These are phyloP conservation scores for Trametes punicea DNA, from an alignment of 768 basidiomycete genomes.

Conservation along the genomic window DNA sequence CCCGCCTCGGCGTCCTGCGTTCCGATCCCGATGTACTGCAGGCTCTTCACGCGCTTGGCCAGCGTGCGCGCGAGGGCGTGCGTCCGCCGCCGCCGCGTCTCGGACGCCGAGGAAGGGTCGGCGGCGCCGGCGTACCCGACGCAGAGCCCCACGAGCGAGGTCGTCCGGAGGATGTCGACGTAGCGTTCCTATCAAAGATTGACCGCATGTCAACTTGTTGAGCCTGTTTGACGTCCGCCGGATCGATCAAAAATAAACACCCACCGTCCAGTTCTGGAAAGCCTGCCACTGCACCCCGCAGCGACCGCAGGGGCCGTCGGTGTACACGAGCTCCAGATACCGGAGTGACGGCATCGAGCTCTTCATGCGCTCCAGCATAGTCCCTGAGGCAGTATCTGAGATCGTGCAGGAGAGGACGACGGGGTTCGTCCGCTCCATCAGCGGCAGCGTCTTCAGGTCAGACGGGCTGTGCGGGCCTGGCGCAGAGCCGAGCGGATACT, in stretches of 20 bases:
- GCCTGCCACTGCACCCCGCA: background rate
- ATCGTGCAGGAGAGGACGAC: slow-evolving; percentile 19
- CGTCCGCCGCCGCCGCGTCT: background rate
- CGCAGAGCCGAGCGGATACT: slow-evolving; percentile 13
- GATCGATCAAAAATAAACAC: background rate
- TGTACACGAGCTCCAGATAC: slow-evolving; percentile 19
- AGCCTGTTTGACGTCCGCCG: slow-evolving; percentile 1
- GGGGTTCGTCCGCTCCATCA: slow-evolving; percentile 17
- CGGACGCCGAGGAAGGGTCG: background rate
- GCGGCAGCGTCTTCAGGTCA: slow-evolving; percentile 14
- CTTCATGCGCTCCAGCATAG: slow-evolving; percentile 17
- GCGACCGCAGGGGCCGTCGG: slow-evolving; percentile 9
- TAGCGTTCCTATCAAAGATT: slow-evolving; percentile 8
- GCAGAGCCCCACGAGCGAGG: slow-evolving; percentile 12
- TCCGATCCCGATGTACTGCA: slow-evolving; percentile 16
- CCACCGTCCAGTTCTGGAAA: slow-evolving; percentile 18
- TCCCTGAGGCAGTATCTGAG: slow-evolving; percentile 2
- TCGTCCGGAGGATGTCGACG: slow-evolving; percentile 12
- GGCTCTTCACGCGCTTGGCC: slow-evolving; percentile 5
- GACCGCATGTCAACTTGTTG: background rate
- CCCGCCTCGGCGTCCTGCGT: slow-evolving; percentile 1
- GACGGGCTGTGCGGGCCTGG: background rate
- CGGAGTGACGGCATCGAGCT: slow-evolving; percentile 18
- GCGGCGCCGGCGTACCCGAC: slow-evolving; percentile 7
- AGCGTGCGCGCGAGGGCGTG: slow-evolving; percentile 8